A percentile compares a stretch with the other conserved stretches of the same genome.
These are phyloP conservation scores for Maudiozyma humilis DNA, from an alignment of 1,139 yeast species.

Conservation along the genomic window DNA sequence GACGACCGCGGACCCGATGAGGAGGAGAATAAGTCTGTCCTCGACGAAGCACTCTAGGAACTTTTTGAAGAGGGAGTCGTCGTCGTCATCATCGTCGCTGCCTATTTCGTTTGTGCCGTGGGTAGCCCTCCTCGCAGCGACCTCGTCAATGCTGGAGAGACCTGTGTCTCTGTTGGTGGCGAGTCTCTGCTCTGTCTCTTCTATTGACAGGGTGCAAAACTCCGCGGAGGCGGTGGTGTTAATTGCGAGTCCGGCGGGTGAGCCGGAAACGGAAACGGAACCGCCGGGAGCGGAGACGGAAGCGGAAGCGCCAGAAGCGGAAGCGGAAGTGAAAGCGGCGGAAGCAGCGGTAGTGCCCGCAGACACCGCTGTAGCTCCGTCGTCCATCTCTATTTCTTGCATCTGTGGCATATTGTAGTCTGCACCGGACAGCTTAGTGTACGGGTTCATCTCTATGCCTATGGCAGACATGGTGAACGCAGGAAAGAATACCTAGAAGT, in stretches of 20 bases:
- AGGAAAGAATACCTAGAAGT: too few species aligned
- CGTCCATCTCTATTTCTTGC: too few species aligned
- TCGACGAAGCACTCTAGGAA: constrained; percentile 74
- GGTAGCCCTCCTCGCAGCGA: constrained; percentile 56
- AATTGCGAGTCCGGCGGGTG: constrained; percentile 22
- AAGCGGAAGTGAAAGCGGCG: too few species aligned
- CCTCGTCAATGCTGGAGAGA: constrained; percentile 58
- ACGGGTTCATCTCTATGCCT: too few species aligned
- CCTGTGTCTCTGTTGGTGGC: constrained; percentile 57
- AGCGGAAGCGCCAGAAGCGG: too few species aligned
- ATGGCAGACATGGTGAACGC: too few species aligned
- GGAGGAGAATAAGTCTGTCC: constrained; percentile 85
- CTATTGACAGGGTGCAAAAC: constrained; percentile 51
- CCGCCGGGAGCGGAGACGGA: too few species aligned
- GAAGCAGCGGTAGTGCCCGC: too few species aligned
- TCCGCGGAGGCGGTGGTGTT: constrained; percentile 31
- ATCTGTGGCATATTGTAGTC: too few species aligned
- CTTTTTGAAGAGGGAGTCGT: constrained; percentile 39
- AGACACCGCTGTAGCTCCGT: too few species aligned
- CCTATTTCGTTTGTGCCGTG: constrained; percentile 46
- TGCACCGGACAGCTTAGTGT: too few species aligned
- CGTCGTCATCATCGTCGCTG: constrained; percentile 32
- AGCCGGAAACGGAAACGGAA: too few species aligned
- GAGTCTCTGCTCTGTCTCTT: constrained; percentile 53
- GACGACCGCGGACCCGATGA: constrained; percentile 76